Evolutionary conservation across 306 rosid genomes (phyloP).

Genomic region (Sechiopsis laciniata): DNA sequence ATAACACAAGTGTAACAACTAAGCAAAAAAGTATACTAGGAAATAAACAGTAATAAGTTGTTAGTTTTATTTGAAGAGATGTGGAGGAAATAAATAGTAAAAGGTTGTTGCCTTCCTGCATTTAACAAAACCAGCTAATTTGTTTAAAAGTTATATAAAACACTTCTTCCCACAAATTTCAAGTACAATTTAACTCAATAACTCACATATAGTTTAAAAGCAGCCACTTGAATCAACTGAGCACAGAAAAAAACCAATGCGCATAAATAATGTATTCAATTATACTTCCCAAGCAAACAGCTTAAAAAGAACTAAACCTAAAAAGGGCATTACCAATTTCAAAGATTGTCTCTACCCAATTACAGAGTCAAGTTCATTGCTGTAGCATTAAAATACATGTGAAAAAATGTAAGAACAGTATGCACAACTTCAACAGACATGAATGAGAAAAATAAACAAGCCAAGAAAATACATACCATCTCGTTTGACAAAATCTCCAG

Average conservation of each 20-base stretch:
- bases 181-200: neutral
- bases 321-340: neutral
- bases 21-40: neutral
- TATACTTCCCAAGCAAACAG: neutral
- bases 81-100: neutral
- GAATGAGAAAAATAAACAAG: neutral
- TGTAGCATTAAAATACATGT: neutral
- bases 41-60: neutral
- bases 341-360: constrained; percentile 14
- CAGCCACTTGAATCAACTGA: neutral
- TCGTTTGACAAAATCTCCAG: constrained; percentile 79
- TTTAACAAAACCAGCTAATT: neutral
- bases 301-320: neutral
- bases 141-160: neutral
- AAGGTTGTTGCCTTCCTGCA: neutral
- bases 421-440: constrained; percentile 28
- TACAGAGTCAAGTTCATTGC: neutral
- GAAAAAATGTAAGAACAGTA: neutral
- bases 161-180: neutral
- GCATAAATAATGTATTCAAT: neutral
- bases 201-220: neutral
- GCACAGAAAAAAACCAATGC: neutral
- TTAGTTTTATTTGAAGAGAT: neutral
- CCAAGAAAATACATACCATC: constrained; percentile 47
- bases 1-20: neutral